Conservation (phyloP, 73 alveolate genomes). For the Paramecium biaurelia region DNA sequence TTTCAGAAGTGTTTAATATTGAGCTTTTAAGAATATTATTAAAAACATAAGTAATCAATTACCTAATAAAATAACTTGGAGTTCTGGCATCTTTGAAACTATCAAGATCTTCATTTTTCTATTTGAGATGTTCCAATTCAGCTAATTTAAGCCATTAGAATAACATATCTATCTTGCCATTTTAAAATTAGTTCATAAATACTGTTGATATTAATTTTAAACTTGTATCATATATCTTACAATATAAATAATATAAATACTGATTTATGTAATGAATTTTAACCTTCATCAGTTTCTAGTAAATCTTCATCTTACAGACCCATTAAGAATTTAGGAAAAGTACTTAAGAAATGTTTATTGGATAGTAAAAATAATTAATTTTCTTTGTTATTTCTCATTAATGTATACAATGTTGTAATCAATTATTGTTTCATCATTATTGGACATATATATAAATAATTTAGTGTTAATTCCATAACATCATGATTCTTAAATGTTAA, state of each 20-base stretch:
- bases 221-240: background rate
- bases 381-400: conserved; percentile 1
- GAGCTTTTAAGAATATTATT: background rate
- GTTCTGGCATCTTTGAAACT: background rate
- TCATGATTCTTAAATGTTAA: background rate
- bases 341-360: conserved; percentile 24
- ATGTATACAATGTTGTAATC: background rate
- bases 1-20: background rate
- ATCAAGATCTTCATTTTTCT: background rate
- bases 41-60: background rate
- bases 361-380: background rate
- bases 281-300: background rate
- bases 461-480: background rate
- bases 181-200: background rate
- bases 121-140: background rate
- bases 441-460: background rate
- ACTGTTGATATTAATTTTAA: background rate
- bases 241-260: background rate
- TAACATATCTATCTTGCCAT: conserved; percentile 9
- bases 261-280: background rate
- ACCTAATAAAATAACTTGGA: background rate
- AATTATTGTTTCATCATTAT: background rate
- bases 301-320: background rate
- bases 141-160: conserved; percentile 36
- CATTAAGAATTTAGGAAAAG: conserved; percentile 13